Evolutionary conservation across 495 filamentous ascomycete species (phyloP).

Genomic region (Trichoderma gamsii): DNA sequence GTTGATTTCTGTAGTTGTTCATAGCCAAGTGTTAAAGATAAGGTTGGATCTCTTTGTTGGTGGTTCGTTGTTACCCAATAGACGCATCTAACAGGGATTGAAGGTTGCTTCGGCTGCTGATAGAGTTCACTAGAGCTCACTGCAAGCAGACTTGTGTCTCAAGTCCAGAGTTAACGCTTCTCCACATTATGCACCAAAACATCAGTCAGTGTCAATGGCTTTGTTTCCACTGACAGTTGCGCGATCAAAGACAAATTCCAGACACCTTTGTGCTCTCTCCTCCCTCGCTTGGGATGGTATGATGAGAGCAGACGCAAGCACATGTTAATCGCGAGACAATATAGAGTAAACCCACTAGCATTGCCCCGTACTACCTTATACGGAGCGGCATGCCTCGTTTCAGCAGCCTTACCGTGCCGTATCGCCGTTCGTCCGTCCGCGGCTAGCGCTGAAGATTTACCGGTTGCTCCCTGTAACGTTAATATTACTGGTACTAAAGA

Average conservation of each 20-base stretch:
- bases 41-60: too few species aligned
- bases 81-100: too few species aligned
- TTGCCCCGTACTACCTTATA: neutral
- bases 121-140: too few species aligned
- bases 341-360: neutral
- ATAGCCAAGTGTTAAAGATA: too few species aligned
- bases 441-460: neutral
- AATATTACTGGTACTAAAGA: neutral
- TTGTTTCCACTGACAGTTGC: neutral
- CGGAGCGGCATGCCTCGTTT: neutral
- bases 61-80: too few species aligned
- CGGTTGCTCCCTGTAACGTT: too few species aligned
- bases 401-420: neutral
- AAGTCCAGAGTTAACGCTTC: too few species aligned
- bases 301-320: neutral
- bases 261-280: neutral
- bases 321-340: neutral
- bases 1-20: too few species aligned
- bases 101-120: too few species aligned
- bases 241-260: constrained; percentile 4
- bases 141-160: too few species aligned
- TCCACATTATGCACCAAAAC: neutral
- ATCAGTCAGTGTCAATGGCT: neutral
- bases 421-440: constrained; percentile 3
- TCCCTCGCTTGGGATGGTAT: neutral